Base-by-base conservation (phyloP, 192 early-diverging fungal species). In the Umbelopsis sp. region DNA sequence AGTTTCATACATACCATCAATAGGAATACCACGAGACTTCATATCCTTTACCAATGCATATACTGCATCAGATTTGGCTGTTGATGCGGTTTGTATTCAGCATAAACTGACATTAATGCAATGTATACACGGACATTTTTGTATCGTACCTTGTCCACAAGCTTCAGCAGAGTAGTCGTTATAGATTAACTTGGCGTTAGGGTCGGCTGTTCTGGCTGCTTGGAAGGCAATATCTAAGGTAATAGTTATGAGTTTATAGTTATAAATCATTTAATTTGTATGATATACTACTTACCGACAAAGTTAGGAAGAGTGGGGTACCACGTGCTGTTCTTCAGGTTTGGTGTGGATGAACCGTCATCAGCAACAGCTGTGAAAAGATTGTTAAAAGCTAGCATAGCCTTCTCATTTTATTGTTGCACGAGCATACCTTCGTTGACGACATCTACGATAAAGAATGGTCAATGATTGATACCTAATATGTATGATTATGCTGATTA, bases 11-110 rank as follows among this genome's bases (percentile, higher is more conserved):
- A 49, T 49, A 49, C 68, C 68, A 21, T 69, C 45, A 22, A 69
- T 69, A 45, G 66, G 66, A 10, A 68, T 45, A 12, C 66, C 66
- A 12, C 66, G 29, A 38, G 24, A 10, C 66, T 68, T 68, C 14
- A 38, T 4, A 43, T 43, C 38, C 38, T 68, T 38, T 9, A 68
- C 66, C 36, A 68, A n/a, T 12, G 38, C 44, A 45, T 68, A 68
- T 12, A 68, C 44, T 7, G 66, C 66, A 68, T 68, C 66, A 12
- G 66, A 45, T 45, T 68, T 68, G 34, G 38, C 47, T 49, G 5
- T 1, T 49, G 5, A 9, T 17, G 16, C 5, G 4, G 2, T 20
- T 49, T 17, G 20, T 4, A 17, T 5, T 49, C 20, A 49, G 47
- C 16, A 21, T 49, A 21, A 49, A 49, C 20, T 3, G 14, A 49